Base-by-base conservation (phyloP, 345 rosid genomes). In the Eucalyptus lansdowneana region DNA sequence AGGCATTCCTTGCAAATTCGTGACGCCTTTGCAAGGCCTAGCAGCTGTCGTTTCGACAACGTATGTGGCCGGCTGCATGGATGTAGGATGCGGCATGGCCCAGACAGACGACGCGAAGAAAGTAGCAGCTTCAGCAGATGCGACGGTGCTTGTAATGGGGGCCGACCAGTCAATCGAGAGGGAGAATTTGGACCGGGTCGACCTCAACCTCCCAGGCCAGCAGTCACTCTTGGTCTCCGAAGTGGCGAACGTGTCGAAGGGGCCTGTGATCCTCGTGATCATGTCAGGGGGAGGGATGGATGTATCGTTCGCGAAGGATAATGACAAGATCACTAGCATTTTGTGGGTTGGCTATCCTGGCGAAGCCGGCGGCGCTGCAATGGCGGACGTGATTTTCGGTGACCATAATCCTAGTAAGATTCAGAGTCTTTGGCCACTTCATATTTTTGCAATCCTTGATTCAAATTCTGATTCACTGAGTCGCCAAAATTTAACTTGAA, bases 221-320 rank as follows among this genome's bases (percentile, higher is more conserved):
- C 99, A 98, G 86, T 93, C 92, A 90, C 89, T 92, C 12, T 87
- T 98, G 9, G 88, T 98, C 89, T 92, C 96, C 2, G 91, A 92
- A 91, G 98, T 96, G 16, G 97, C 99, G 44, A 93, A 93, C 69
- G 96, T 56, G 11, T 93, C 99, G 3, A 96, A 94, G 60, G 99
- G 99, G 47, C 98, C 97, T 4, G 99, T 98, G 47, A 92, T 97
- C 86, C 97, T 98, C 15, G 96, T 97, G n/a, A 94, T 98, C 34
- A 98, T 97, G 99, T 97, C 99, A 0, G 99, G 98, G 31, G 99
- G 99, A 8, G 98, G 99, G 44, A 91, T 98, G 56, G 99, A 98
- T n/a, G 89, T 98, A 29, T 90, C 97, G 2, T 98, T 95, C 50
- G 98, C 99, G 0, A 97, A 96, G 91, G 91, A 89, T 47, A 87